Evolutionary conservation across 164 flowering plant species (phyloP).

Genomic region (Nelumbo lutea): DNA sequence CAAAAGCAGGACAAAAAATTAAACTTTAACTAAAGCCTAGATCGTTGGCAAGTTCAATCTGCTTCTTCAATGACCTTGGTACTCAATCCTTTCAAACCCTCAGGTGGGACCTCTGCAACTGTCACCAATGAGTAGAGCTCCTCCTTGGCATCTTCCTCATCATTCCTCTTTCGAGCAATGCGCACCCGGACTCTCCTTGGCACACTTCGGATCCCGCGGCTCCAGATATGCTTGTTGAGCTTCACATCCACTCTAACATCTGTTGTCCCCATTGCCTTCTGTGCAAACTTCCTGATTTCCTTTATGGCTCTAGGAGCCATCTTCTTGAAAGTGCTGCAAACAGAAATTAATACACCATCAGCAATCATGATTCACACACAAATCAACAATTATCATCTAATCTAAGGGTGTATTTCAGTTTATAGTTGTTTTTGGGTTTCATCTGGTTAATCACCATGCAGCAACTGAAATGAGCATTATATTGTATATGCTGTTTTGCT

Average conservation of each 20-base stretch:
- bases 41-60: not conserved
- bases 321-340: slow-evolving; percentile 37
- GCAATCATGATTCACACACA: not conserved
- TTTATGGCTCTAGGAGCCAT: slow-evolving; percentile 42
- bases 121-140: not conserved
- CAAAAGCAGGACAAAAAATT: too few species aligned
- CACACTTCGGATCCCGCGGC: slow-evolving; percentile 39
- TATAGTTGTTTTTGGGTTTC: too few species aligned
- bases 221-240: slow-evolving; percentile 51
- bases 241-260: slow-evolving; percentile 42
- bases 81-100: not conserved
- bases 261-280: slow-evolving; percentile 36
- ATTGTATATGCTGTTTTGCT: too few species aligned
- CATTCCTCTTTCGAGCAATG: not conserved
- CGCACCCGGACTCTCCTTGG: not conserved
- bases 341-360: not conserved
- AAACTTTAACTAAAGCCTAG: too few species aligned
- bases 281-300: slow-evolving; percentile 34
- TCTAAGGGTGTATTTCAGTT: too few species aligned
- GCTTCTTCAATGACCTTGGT: not conserved
- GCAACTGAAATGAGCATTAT: too few species aligned
- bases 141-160: not conserved
- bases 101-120: not conserved
- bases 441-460: too few species aligned
- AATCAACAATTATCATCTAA: too few species aligned